phyloP scores from a whole-genome alignment of 2,329 filamentous ascomycete species.

The Penicillium sp. region DNA sequence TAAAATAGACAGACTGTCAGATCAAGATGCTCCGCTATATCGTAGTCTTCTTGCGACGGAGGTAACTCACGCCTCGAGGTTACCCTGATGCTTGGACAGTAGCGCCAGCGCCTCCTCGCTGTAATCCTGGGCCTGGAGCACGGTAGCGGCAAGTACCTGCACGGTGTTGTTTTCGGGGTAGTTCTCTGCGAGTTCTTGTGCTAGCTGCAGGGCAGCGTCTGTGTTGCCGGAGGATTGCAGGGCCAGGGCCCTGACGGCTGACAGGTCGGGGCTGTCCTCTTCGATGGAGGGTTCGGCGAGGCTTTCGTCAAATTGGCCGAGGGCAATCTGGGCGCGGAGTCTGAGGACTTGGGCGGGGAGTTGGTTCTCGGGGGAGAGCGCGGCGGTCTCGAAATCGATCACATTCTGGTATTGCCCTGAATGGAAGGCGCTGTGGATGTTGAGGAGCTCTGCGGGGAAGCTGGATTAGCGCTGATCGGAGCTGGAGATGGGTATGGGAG shows the following conservation, averaged over 20 bases:
- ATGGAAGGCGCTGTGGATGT: constrained; percentile 66
- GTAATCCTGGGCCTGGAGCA: constrained; percentile 75
- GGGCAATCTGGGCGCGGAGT: constrained; percentile 77
- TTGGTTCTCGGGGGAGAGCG: constrained; percentile 74
- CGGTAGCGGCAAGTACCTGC: constrained; percentile 76
- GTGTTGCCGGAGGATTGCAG: constrained; percentile 60
- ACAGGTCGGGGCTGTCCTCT: constrained; percentile 67
- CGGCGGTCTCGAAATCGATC: constrained; percentile 76
- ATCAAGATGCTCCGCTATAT: neutral
- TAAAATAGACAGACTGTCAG: constrained; percentile 21
- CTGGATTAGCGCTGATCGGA: constrained; percentile 3
- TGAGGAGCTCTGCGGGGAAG: constrained; percentile 57
- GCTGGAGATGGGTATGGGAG: neutral
- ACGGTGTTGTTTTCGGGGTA: constrained; percentile 73
- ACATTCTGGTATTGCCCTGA: constrained; percentile 83
- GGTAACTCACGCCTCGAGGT: constrained; percentile 66
- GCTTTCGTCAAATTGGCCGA: constrained; percentile 73
- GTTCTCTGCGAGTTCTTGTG: constrained; percentile 66
- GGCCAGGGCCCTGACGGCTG: constrained; percentile 74
- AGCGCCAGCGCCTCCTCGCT: constrained; percentile 81
- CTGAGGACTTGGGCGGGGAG: constrained; percentile 73
- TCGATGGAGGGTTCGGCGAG: constrained; percentile 64
- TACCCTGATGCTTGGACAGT: constrained; percentile 80
- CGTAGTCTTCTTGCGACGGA: neutral
- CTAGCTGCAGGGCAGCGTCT: constrained; percentile 60